Base-by-base conservation (phyloP, 2,329 filamentous ascomycete genomes). In the Sarocladium brachiariae region DNA sequence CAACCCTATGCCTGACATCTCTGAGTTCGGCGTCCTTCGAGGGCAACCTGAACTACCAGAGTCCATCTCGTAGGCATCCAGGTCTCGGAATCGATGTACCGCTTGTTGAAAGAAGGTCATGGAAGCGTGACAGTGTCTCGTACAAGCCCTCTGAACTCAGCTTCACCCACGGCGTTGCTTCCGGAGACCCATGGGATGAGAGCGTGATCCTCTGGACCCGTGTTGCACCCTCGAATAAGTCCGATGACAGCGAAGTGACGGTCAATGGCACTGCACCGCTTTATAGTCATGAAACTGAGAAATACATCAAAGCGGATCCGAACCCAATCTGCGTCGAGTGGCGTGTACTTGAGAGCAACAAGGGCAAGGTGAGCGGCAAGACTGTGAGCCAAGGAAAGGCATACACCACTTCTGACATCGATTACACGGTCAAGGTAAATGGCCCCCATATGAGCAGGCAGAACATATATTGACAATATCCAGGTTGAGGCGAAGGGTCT, bases 331-430 rank as follows among this genome's bases (percentile, higher is more conserved):
- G 86, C 57, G 75, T 89, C 1, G 73, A 83, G 31, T 89, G 81
- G 72, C 77, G 75, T 52, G 76, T 88, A 16, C 72, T 73, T 13
- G 66, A 67, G 18, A 73, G 76, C 56, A 61, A 72, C 47, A 63
- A 68, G n/a, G 51, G 64, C n/a, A 53, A 59, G 1, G 50, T 53
- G 2, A 69, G 77, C 27, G 65, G 65, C 10, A 59, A 69, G 2
- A 67, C 78, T 7, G 77, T 79, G 2, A 71, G 76, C 48, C 70
- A 69, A 1, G 86, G 86, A 4, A 76, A 67, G 31, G 83, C 76
- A 1, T 87, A 82, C 60, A 89, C 86, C 0, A 86, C 77, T 31
- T 85, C 79, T 1, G 86, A 89, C 61, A 79, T 89, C 45, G 86
- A 90, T 61, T 90, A 83, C 61, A 89, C 86, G 0, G 70, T 89